phyloP scores from a whole-genome alignment of 345 rosid species.

The Hevea brasiliensis region DNA sequence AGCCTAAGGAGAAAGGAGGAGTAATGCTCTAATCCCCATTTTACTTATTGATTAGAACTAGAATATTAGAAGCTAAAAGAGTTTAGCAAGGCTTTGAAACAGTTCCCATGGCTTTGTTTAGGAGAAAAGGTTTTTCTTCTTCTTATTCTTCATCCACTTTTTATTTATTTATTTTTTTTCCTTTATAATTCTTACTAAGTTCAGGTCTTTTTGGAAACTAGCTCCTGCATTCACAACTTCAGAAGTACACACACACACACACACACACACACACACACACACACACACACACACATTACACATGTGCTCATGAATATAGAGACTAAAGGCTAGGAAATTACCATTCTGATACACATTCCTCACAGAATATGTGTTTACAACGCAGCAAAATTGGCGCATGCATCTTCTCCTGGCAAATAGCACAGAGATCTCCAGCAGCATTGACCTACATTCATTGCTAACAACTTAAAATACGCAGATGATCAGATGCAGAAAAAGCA shows the following conservation, averaged over 20 bases:
- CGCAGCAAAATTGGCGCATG: slow-evolving; percentile 51
- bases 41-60: no score
- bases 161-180: no score
- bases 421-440: slow-evolving; percentile 63
- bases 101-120: no score
- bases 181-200: no score
- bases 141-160: no score
- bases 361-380: slow-evolving; percentile 68
- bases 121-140: no score
- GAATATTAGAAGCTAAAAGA: no score
- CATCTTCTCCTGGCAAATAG: slow-evolving; percentile 80
- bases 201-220: no score
- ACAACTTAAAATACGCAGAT: slow-evolving; percentile 4
- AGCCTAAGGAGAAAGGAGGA: no score
- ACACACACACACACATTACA: not conserved
- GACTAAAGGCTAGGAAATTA: slow-evolving; percentile 20
- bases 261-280: not conserved
- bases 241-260: not conserved
- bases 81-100: no score
- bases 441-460: slow-evolving; percentile 35
- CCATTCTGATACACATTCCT: slow-evolving; percentile 71
- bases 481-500: not conserved
- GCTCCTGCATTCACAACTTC: no score
- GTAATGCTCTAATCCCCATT: no score
- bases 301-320: not conserved